Conservation (phyloP, 2,329 filamentous ascomycete genomes). For the Polytolypa hystricis region DNA sequence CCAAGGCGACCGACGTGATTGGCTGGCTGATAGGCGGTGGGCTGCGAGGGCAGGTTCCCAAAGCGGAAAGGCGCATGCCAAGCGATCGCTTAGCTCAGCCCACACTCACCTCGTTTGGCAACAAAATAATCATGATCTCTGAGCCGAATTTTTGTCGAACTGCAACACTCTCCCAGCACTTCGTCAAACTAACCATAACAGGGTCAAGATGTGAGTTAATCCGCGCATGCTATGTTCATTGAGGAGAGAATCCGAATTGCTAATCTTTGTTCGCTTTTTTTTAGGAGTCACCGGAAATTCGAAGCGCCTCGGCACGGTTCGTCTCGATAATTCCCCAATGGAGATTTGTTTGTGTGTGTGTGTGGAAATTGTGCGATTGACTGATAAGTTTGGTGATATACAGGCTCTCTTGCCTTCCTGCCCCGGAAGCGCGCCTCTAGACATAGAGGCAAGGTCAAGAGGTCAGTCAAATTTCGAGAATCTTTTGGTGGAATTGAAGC, state of each 20-base stretch:
- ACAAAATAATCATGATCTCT: conserved; percentile 24
- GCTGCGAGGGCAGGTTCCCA: no score
- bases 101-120: conserved; percentile 32
- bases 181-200: conserved; percentile 38
- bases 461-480: conserved; percentile 49
- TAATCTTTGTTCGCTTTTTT: conserved; percentile 9
- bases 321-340: conserved; percentile 43
- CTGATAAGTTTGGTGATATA: conserved; percentile 19
- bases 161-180: conserved; percentile 24
- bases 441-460: conserved; percentile 97
- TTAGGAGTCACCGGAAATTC: conserved; percentile 53
- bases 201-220: conserved; percentile 37
- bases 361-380: conserved; percentile 17
- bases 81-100: conserved; percentile 33
- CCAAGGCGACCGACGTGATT: no score
- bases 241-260: not conserved
- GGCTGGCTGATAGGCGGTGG: no score
- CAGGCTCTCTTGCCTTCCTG: conserved; percentile 68
- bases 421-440: conserved; percentile 86
- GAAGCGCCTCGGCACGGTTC: conserved; percentile 94
- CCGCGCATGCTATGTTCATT: not conserved
- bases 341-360: conserved; percentile 16
- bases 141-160: conserved; percentile 24
- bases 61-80: conserved; percentile 14
- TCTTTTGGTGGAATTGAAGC: not conserved